Conservation (phyloP, 177 flowering plant genomes). For the Tripterygium wilfordii region DNA sequence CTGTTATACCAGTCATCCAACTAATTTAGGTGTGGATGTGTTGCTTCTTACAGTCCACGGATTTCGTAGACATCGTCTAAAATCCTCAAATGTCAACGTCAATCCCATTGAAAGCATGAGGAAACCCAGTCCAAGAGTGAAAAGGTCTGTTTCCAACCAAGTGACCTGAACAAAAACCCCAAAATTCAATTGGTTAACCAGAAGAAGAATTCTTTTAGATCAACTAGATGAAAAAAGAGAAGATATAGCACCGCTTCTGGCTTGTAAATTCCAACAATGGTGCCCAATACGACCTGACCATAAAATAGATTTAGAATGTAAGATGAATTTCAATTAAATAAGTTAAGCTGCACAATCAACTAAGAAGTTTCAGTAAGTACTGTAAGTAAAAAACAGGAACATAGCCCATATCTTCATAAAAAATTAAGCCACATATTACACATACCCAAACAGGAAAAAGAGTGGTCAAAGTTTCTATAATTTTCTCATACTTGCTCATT, state of each 20-base stretch:
- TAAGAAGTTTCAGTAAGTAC: no score
- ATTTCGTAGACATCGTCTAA: conserved; percentile 82
- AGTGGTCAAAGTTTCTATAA: conserved; percentile 85
- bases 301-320: conserved; percentile 1
- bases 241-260: conserved; percentile 66
- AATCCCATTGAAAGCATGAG: conserved; percentile 99
- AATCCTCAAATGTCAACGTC: conserved; percentile 96
- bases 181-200: conserved; percentile 7
- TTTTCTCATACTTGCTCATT: conserved; percentile 62
- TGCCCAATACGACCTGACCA: conserved; percentile 84
- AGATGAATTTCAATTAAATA: neutral
- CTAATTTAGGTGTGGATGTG: neutral
- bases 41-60: conserved; percentile 92
- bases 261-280: conserved; percentile 85
- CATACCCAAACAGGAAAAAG: conserved; percentile 97
- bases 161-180: conserved; percentile 60
- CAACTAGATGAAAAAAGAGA: conserved; percentile 3
- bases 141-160: conserved; percentile 92
- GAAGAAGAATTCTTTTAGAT: neutral
- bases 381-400: no score
- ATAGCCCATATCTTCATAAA: no score
- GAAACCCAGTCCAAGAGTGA: conserved; percentile 90
- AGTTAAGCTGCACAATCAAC: no score
- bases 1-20: neutral
- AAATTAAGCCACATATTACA: no score